A percentile compares a stretch with the other conserved stretches of the same genome.
These are phyloP conservation scores for Zygoascus ofunaensis DNA, from an alignment of 805 yeast species.

Conservation along the genomic window DNA sequence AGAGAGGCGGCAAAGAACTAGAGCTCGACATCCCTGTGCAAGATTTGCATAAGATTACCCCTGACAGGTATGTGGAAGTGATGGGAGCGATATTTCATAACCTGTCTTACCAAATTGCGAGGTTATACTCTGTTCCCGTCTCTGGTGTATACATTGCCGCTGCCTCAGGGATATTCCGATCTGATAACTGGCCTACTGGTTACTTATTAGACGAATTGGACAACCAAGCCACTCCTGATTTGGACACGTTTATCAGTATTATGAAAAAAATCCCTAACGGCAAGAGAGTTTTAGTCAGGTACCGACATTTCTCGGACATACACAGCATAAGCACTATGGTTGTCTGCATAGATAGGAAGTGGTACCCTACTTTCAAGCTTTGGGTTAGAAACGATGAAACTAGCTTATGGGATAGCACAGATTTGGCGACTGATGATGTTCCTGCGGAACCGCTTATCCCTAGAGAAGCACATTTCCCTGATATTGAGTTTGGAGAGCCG, in stretches of 20 bases:
- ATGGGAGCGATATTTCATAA: constrained; percentile 84
- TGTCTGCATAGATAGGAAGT: constrained; percentile 72
- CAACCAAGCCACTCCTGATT: constrained; percentile 60
- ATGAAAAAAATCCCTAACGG: constrained; percentile 72
- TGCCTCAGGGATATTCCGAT: constrained; percentile 63
- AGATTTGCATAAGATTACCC: constrained; percentile 75
- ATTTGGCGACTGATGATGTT: constrained; percentile 38
- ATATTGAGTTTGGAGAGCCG: constrained; percentile 34
- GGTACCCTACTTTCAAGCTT: constrained; percentile 62
- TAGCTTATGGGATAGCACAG: constrained; percentile 49
- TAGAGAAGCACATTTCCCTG: constrained; percentile 41
- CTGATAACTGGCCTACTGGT: constrained; percentile 48
- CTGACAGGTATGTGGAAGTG: constrained; percentile 68
- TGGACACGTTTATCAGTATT: constrained; percentile 68
- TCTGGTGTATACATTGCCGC: constrained; percentile 73
- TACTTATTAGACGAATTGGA: constrained; percentile 78
- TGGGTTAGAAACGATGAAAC: constrained; percentile 51
- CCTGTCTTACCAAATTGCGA: constrained; percentile 80
- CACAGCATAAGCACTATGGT: constrained; percentile 65
- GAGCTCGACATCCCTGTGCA: constrained; percentile 48
- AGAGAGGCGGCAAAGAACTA: constrained; percentile 63
- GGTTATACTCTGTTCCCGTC: constrained; percentile 75
- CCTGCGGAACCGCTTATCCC: constrained; percentile 46
- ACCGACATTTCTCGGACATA: constrained; percentile 63
- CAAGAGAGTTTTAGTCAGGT: constrained; percentile 57